Percentiles rank a stretch among this genome's conserved stretches.
Evolutionary conservation across 2,329 filamentous ascomycete species (phyloP).

Genomic region (Fonsecaea multimorphosa): DNA sequence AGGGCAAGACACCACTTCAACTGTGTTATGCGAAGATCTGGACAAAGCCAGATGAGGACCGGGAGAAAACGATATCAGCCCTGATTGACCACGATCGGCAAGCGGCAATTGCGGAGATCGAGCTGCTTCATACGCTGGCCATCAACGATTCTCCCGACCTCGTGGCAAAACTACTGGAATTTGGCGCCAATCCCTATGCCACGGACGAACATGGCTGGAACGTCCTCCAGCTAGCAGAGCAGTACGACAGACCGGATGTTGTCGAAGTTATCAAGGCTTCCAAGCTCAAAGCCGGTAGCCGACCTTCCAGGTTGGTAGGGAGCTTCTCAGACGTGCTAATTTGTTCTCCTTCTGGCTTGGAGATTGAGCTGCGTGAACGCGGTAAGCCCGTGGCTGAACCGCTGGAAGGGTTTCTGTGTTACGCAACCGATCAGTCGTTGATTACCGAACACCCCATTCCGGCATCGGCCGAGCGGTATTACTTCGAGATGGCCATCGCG

Average conservation of each 20-base stretch:
- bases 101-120: not conserved
- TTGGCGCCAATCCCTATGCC: not conserved
- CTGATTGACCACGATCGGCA: constrained; percentile 1
- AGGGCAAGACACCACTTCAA: not conserved
- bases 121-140: constrained; percentile 2
- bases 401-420: not conserved
- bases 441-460: not conserved
- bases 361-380: not conserved
- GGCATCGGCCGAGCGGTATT: not conserved
- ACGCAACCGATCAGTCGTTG: not conserved
- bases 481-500: not conserved
- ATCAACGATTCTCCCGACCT: not conserved
- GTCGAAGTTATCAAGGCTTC: not conserved
- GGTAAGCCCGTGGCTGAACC: not conserved
- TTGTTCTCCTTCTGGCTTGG: not conserved
- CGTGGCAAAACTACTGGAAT: not conserved
- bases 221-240: not conserved
- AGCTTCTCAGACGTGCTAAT: not conserved
- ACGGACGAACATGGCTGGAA: constrained; percentile 6
- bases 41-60: not conserved
- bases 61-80: not conserved
- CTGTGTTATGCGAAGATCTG: not conserved
- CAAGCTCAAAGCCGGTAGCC: not conserved
- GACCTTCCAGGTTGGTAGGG: not conserved
- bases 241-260: not conserved